Conservation (phyloP, 1,139 yeast genomes). For the Nakaseomyces uthaithaninus region DNA sequence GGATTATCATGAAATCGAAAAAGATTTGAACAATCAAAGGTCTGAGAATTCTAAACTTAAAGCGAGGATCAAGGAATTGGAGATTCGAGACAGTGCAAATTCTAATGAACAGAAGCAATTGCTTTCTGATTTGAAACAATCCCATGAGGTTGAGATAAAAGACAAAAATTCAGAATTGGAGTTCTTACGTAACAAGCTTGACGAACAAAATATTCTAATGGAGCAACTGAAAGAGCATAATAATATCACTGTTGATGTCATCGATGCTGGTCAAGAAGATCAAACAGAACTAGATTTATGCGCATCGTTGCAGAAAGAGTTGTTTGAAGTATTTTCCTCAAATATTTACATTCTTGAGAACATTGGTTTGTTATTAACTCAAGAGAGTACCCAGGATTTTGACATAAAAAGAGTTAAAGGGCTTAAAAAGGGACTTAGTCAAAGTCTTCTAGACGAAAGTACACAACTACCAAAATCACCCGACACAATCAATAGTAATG, state of each 20-base stretch:
- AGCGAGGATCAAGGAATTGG: slow-evolving; percentile 49
- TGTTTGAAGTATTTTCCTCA: slow-evolving; percentile 30
- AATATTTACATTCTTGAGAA: slow-evolving; percentile 50
- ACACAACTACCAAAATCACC: slow-evolving; percentile 12
- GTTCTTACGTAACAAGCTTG: not conserved
- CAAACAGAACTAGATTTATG: not conserved
- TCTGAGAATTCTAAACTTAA: slow-evolving; percentile 13
- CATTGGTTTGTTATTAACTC: slow-evolving; percentile 58
- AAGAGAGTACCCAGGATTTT: slow-evolving; percentile 15
- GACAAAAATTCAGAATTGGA: not conserved
- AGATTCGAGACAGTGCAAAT: slow-evolving; percentile 1
- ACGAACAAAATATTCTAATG: not conserved
- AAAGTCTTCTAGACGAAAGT: slow-evolving; percentile 31
- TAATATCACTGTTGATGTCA: no score
- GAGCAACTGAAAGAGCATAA: not conserved
- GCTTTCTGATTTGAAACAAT: slow-evolving; percentile 37
- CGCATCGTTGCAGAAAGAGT: slow-evolving; percentile 7
- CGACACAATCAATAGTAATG: slow-evolving; percentile 21
- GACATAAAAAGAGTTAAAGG: slow-evolving; percentile 66
- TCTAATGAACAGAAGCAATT: slow-evolving; percentile 40
- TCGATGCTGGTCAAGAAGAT: not conserved
- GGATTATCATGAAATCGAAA: slow-evolving; percentile 17
- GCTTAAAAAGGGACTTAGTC: slow-evolving; percentile 36
- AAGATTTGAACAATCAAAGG: slow-evolving; percentile 6
- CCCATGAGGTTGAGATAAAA: not conserved